These are phyloP conservation scores for Melanopsichium pennsylvanicum DNA, from an alignment of 1,284 basidiomycete genomes.

Conservation along the genomic window DNA sequence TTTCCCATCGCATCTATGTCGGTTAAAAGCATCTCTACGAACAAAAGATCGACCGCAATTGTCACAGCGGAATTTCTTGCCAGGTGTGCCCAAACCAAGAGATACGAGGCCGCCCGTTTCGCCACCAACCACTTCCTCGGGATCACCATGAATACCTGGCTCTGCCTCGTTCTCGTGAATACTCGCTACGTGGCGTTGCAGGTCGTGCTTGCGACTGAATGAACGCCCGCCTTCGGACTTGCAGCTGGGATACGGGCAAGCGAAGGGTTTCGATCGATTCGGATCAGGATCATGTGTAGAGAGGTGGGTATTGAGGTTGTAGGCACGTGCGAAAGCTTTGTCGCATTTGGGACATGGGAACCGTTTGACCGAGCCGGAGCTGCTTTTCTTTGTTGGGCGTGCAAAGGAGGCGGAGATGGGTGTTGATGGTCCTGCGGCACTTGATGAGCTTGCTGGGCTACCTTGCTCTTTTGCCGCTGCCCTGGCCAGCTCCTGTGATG, in stretches of 20 bases:
- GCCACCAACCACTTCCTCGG: slow-evolving; percentile 41
- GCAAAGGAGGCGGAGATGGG: slow-evolving; percentile 2
- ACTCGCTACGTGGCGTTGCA: slow-evolving; percentile 82
- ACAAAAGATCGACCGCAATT: slow-evolving; percentile 59
- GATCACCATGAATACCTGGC: slow-evolving; percentile 52
- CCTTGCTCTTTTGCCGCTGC: slow-evolving; percentile 26
- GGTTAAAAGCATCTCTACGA: slow-evolving; percentile 57
- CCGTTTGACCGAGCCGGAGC: slow-evolving; percentile 42
- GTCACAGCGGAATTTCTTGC: slow-evolving; percentile 62
- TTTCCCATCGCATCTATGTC: slow-evolving; percentile 52
- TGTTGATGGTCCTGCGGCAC: slow-evolving; percentile 2
- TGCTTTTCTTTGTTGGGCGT: slow-evolving; percentile 4
- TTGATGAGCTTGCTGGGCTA: not conserved
- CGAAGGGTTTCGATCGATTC: slow-evolving; percentile 81
- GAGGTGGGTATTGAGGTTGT: slow-evolving; percentile 88
- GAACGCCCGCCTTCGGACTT: slow-evolving; percentile 72
- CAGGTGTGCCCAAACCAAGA: slow-evolving; percentile 57
- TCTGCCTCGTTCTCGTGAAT: slow-evolving; percentile 71
- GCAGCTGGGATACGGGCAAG: slow-evolving; percentile 80
- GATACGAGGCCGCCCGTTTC: slow-evolving; percentile 52
- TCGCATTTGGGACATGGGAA: slow-evolving; percentile 61
- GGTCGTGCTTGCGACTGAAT: slow-evolving; percentile 87
- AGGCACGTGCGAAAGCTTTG: slow-evolving; percentile 84
- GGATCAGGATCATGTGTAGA: slow-evolving; percentile 80
- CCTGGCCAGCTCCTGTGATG: slow-evolving; percentile 38